Percentiles rank a stretch among this genome's conserved stretches.
Evolutionary conservation across 768 basidiomycete species (phyloP).

Genomic region (Basidioascus undulatus): DNA sequence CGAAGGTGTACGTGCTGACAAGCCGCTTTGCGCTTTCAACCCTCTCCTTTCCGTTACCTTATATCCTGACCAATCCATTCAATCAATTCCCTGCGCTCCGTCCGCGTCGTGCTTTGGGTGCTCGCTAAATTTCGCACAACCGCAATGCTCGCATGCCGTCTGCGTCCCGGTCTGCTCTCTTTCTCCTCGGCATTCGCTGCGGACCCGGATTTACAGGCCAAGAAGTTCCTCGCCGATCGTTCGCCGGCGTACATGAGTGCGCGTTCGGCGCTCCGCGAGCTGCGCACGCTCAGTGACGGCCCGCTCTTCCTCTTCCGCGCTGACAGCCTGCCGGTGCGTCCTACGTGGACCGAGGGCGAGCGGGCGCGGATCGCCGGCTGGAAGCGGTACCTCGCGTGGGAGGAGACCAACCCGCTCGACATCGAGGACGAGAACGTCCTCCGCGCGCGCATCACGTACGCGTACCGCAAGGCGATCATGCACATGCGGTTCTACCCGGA

Average conservation of each 20-base stretch:
- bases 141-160: background rate
- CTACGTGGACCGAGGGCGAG: slow-evolving; percentile 49
- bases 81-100: no score
- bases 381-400: slow-evolving; percentile 85
- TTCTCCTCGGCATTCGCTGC: no score
- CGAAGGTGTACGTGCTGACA: no score
- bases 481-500: slow-evolving; percentile 88
- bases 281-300: slow-evolving; percentile 38
- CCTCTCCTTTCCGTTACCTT: no score
- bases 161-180: background rate
- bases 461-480: slow-evolving; percentile 69
- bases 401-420: slow-evolving; percentile 79
- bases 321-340: slow-evolving; percentile 36
- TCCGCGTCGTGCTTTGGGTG: no score
- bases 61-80: no score
- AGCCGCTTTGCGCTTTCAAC: no score
- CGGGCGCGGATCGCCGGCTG: slow-evolving; percentile 55
- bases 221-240: slow-evolving; percentile 85
- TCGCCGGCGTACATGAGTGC: slow-evolving; percentile 89
- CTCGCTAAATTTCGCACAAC: no score
- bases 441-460: slow-evolving; percentile 45
- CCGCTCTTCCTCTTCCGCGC: slow-evolving; percentile 33
- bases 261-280: slow-evolving; percentile 57
- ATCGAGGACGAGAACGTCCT: slow-evolving; percentile 54
- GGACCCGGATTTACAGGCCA: slow-evolving; percentile 49